A percentile compares a stretch with the other conserved stretches of the same genome.
phyloP scores from a whole-genome alignment of 2,329 filamentous ascomycete species.

The Magnaporthales sp. region DNA sequence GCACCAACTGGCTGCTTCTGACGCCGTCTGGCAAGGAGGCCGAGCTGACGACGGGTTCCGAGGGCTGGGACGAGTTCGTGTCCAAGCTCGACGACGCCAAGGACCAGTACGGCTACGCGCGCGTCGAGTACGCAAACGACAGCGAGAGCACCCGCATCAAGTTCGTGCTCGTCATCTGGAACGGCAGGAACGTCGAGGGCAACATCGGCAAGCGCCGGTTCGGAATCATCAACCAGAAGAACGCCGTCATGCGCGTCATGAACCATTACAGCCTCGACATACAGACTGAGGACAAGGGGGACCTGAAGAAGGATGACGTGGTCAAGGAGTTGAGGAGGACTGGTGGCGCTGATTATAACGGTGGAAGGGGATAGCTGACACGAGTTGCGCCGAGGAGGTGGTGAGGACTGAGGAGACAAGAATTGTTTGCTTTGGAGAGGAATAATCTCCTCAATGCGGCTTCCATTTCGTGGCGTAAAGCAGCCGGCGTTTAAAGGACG shows the following conservation, averaged over 20 bases:
- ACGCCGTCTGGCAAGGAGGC: constrained; percentile 46
- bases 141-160: constrained; percentile 61
- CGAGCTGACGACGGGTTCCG: constrained; percentile 49
- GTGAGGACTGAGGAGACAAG: not conserved
- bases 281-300: constrained; percentile 50
- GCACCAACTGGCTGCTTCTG: constrained; percentile 59
- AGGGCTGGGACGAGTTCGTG: constrained; percentile 52
- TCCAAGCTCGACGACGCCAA: constrained; percentile 45
- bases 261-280: constrained; percentile 58
- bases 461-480: not conserved
- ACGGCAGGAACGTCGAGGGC: constrained; percentile 54
- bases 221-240: constrained; percentile 58
- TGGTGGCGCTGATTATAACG: constrained; percentile 64
- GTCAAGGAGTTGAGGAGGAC: constrained; percentile 53
- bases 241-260: constrained; percentile 54
- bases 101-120: constrained; percentile 59
- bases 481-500: not conserved
- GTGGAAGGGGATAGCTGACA: constrained; percentile 40
- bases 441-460: not conserved
- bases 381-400: not conserved
- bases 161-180: constrained; percentile 61
- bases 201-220: constrained; percentile 68
- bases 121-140: constrained; percentile 63
- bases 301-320: constrained; percentile 54
- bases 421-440: not conserved